phyloP scores from a whole-genome alignment of 2,329 filamentous ascomycete species.

The Escovopsis sp. region DNA sequence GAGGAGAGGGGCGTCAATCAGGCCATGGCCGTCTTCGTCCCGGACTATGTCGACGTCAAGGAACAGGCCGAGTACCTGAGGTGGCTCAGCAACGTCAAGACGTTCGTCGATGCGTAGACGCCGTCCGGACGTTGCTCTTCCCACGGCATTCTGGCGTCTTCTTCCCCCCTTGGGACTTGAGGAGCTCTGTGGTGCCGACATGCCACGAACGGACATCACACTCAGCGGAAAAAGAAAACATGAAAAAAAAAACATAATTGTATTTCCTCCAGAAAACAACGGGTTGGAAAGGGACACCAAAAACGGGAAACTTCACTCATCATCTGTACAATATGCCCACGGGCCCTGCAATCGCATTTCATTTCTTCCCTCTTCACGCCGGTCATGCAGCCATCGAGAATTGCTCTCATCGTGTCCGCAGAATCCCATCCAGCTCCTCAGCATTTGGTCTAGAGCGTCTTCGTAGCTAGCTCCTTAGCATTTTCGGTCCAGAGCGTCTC shows the following conservation, averaged over 20 bases:
- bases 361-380: no score
- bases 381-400: no score
- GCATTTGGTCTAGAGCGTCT: no score
- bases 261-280: neutral
- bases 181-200: no score
- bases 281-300: neutral
- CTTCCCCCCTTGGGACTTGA: no score
- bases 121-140: neutral
- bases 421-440: no score
- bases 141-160: no score
- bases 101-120: conserved; percentile 60
- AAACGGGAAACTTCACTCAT: conserved; percentile 7
- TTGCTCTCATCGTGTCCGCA: no score
- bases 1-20: conserved; percentile 88
- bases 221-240: neutral
- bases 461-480: no score
- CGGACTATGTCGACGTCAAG: conserved; percentile 95
- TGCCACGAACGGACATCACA: no score
- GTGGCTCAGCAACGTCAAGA: conserved; percentile 81
- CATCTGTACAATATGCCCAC: conserved; percentile 3
- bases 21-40: conserved; percentile 74
- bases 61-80: conserved; percentile 92
- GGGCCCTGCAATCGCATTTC: no score
- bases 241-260: neutral
- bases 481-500: no score